These are phyloP conservation scores for Diphasiastrum complanatum DNA, from an alignment of 83 land plant genomes.

Conservation along the genomic window DNA sequence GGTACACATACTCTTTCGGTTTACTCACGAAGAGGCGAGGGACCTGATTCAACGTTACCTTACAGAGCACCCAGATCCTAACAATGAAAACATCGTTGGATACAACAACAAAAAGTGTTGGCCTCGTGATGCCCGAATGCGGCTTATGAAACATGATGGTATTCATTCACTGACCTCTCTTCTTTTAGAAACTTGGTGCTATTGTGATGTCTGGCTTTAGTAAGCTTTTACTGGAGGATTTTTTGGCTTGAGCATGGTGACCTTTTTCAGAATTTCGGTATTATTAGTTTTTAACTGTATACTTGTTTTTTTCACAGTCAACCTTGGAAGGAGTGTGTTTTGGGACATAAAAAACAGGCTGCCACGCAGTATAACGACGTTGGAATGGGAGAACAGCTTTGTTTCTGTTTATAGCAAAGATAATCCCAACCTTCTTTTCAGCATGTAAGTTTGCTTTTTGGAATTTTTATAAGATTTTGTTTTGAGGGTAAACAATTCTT, in stretches of 20 bases:
- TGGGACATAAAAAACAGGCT: constrained; percentile 99
- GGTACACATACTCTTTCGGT: constrained; percentile 91
- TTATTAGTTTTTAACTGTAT: background rate
- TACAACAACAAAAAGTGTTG: constrained; percentile 99
- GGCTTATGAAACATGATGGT: constrained; percentile 99
- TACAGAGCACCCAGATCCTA: constrained; percentile 98
- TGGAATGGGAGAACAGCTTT: constrained; percentile 99
- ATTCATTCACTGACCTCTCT: background rate
- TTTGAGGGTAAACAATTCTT: background rate
- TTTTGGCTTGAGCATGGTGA: background rate
- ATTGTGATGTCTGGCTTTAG: background rate
- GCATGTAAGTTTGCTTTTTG: constrained; percentile 59
- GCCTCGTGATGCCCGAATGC: constrained; percentile 99
- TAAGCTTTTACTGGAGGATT: background rate
- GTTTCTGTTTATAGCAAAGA: constrained; percentile 99
- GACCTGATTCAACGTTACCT: constrained; percentile 94
- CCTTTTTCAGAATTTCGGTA: background rate
- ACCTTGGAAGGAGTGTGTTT: constrained; percentile 97
- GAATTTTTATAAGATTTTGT: background rate
- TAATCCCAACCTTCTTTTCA: constrained; percentile 93
- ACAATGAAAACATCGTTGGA: constrained; percentile 99
- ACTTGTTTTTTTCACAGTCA: constrained; percentile 42
- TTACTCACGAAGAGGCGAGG: constrained; percentile 97
- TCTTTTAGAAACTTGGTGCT: background rate
- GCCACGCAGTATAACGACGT: constrained; percentile 89